Conservation (phyloP, 208 protist species). For the Leptomonas seymouri region DNA sequence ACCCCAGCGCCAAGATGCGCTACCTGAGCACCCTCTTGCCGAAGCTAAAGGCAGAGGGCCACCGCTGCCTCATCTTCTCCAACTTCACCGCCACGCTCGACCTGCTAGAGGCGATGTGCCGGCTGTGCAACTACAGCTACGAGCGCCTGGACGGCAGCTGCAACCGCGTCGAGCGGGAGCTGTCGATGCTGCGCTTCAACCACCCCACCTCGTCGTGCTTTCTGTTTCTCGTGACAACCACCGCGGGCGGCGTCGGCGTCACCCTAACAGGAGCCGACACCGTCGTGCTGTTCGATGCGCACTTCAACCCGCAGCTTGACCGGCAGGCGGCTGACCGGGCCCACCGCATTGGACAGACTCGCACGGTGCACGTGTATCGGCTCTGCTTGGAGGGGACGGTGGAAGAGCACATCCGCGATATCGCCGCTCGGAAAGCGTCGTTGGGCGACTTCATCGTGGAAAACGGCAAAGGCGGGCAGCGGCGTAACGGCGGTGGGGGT, state of each 20-base stretch:
- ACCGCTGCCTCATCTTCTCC: constrained; percentile 91
- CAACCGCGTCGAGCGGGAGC: constrained; percentile 86
- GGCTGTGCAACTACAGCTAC: constrained; percentile 72
- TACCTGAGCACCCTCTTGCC: constrained; percentile 94
- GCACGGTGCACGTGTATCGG: constrained; percentile 95
- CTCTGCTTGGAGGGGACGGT: constrained; percentile 94
- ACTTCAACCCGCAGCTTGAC: constrained; percentile 99
- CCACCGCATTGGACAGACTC: constrained; percentile 96
- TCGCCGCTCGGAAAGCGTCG: constrained; percentile 93
- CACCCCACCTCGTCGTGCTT: constrained; percentile 86
- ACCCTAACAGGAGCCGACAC: constrained; percentile 97
- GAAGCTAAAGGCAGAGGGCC: constrained; percentile 71
- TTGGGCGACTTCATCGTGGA: constrained; percentile 95
- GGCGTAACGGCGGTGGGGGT: constrained; percentile 10
- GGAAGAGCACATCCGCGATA: constrained; percentile 95
- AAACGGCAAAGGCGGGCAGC: constrained; percentile 21
- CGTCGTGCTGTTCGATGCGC: constrained; percentile 96
- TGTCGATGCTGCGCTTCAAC: constrained; percentile 95
- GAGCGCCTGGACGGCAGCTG: constrained; percentile 85
- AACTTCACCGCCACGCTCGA: constrained; percentile 92
- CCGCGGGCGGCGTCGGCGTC: constrained; percentile 98
- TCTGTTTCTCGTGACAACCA: constrained; percentile 97
- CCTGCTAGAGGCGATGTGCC: constrained; percentile 82
- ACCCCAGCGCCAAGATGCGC: constrained; percentile 92
- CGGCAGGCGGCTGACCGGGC: constrained; percentile 95